Evolutionary conservation across 139 green algal genomes (phyloP), one percentile per base, ranked within the genome.

Genomic region (Tetraselmis chui): DNA sequence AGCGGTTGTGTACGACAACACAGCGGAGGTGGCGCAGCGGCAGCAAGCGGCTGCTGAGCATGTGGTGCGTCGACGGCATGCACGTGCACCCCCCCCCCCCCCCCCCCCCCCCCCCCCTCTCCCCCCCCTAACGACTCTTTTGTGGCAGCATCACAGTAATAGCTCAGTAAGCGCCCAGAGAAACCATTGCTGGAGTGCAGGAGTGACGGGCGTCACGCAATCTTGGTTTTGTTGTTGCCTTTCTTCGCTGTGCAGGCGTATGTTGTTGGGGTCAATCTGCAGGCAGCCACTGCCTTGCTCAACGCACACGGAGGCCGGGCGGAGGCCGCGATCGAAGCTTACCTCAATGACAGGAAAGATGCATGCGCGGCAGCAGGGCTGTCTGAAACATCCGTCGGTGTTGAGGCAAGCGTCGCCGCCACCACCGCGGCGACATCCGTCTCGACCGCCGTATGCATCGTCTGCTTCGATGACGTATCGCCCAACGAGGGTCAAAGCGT

Each of bases 391-490:
- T 5, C 45, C 18, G 45, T 18, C 11, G 45, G 45, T 18, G 5
- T 25, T 18, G 45, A 67, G 45, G 11, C 45, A 67, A 67, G 45
- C 18, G 45, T 18, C 11, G 11, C 45, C 45, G 45, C 45, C 45
- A 18, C 5, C 11, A 67, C 45, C 45, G 45, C 11, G 11, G 45
- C 45, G 45, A n/a, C n/a, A n/a, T 18, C 45, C 45, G 45, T 18
- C 45, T 5, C 45, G 11, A 18, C 45, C 45, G 11, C 45, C 11
- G 18, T 67, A 18, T 85, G 82, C 29, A 67, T 85, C 67, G 76
- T 85, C 26, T 85, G 82, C 58, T 85, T 81, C 28, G 82, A 85
- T 29, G 76, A 31, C 22, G 45, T 82, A 0, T n/a, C 29, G 22
- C 5, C 76, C 0, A 25, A 23, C 1, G 26, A 24, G 58, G 18